Percentiles rank a stretch among this genome's conserved stretches.
Conservation (phyloP, 805 yeast species). For the Grigorovia yakushimaensis region DNA sequence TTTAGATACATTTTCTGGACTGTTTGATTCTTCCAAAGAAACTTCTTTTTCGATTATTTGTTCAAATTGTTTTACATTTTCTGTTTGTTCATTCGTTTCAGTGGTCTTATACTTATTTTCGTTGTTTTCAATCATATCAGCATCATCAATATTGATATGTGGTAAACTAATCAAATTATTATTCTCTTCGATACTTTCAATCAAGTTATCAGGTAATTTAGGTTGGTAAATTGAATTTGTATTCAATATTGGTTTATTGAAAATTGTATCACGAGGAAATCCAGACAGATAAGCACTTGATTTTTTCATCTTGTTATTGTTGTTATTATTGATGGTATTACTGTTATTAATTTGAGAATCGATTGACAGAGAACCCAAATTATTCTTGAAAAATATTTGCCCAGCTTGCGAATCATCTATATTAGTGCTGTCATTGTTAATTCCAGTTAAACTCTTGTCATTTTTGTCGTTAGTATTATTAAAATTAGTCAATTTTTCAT, state of each 20-base stretch:
- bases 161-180: neutral
- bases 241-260: conserved; percentile 1
- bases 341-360: neutral
- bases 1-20: neutral
- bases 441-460: too few species aligned
- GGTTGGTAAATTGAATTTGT: conserved; percentile 2
- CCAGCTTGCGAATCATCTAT: neutral
- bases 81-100: neutral
- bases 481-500: conserved; percentile 7
- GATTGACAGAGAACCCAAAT: neutral
- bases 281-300: conserved; percentile 30
- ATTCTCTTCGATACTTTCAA: neutral
- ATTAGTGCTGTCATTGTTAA: too few species aligned
- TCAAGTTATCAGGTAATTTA: neutral
- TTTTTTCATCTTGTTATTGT: conserved; percentile 12
- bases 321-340: neutral
- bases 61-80: neutral
- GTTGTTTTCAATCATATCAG: neutral
- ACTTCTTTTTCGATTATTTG: neutral
- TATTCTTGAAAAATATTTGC: neutral
- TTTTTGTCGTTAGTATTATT: neutral
- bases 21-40: neutral
- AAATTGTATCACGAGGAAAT: conserved; percentile 7
- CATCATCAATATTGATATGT: neutral
- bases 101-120: neutral